Base-by-base conservation (phyloP, 78 protist species). In the Neovahlkampfia damariscottae region DNA sequence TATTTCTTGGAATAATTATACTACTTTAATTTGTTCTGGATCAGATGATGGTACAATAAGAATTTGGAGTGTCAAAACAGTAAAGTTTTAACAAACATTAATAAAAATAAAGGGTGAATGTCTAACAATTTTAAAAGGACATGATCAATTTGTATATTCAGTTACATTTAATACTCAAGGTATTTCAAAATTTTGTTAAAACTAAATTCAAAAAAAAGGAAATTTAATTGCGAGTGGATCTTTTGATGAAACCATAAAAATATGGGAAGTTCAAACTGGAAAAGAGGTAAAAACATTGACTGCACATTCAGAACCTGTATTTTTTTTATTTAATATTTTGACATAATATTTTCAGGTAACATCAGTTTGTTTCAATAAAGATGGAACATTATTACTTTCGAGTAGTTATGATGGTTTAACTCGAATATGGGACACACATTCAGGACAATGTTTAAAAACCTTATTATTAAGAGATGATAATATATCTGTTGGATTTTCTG, bases 311-410 rank as follows among this genome's bases (percentile, higher is more conserved):
- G 62, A 50, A n/a, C 62, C 41, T 5, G 41, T 72, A n/a, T n/a
- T n/a, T n/a, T n/a, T n/a, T n/a, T n/a, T n/a, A n/a, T n/a, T n/a
- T n/a, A n/a, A n/a, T n/a, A n/a, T n/a, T n/a, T n/a, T n/a, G n/a
- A n/a, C n/a, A n/a, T n/a, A n/a, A n/a, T n/a, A n/a, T n/a, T n/a
- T n/a, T n/a, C n/a, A n/a, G n/a, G n/a, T n/a, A 7, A 7, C 41
- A 5, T 38, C 27, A 7, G 76, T n/a, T 3, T 5, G 5, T 7
- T 72, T 72, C 5, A 7, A n/a, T 36, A n/a, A 3, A 36, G 76
- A 72, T 72, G 76, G 76, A 32, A 72, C 76, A 41, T 5, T 72
- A 3, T 7, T 72, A 72, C 70, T 39, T 38, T 38, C 72, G 32
- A 39, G 41, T 7, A 41, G 40, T 7, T 39, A 41, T 72, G 76